Base-by-base conservation (phyloP, 108 stramenopile species). In the Cyclotella cryptica region DNA sequence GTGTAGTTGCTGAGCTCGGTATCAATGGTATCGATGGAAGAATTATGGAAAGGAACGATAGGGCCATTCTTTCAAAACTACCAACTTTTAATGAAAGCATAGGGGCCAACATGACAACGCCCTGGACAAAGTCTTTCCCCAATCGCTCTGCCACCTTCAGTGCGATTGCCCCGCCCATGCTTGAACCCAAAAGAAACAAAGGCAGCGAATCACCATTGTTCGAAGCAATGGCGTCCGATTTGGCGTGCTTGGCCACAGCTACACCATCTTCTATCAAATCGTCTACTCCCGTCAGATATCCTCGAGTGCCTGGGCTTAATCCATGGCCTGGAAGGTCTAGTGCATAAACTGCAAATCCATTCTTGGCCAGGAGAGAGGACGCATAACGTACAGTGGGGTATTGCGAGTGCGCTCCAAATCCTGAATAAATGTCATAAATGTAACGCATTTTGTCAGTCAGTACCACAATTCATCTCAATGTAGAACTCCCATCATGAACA, bases 151-250 rank as follows among this genome's bases (percentile, higher is more conserved):
- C 86, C 12, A 95, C 92, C 11, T 80, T 71, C 24, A 95, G 52
- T 0, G 94, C 92, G 45, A 95, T 93, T 11, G 92, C 83, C 11
- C 94, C 94, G 26, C 94, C 94, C 92, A 95, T 90, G 62, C 89
- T 90, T 22, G 88, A 88, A 21, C 94, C 94, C 1, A 91, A 72
- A 12, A 95, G 72, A 63, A 90, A 87, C 4, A 90, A 40, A 21
- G 88, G 87, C 19, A 85, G 39, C 12, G 63, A 51, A 13, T 51
- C 57, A 3, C 62, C 52, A 24, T 46, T 58, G 12, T 63, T 52
- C 8, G 69, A 72, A 19, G 80, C 2, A 35, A 35, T 35, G 35
- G 35, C 29, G 29, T 70, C 71, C 22, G 72, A 29, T 28, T 43
- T 63, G 24, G 89, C 92, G 68, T 88, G 76, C 10, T 83, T 61